Base-by-base conservation (phyloP, 441 rosid genomes). In the Kokia cookei region DNA sequence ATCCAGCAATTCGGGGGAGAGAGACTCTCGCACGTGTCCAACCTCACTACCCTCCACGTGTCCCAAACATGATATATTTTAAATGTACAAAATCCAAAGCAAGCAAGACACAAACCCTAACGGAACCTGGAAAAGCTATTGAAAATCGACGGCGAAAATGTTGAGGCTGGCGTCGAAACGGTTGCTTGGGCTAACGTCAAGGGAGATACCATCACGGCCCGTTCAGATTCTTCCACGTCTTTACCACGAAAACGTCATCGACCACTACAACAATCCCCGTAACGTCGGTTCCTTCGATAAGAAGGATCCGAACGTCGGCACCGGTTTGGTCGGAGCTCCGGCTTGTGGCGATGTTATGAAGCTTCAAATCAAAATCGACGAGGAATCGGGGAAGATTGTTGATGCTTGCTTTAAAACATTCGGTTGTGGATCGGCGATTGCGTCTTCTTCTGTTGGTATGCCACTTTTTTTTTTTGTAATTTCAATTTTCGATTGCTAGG, bases 321-420 rank as follows among this genome's bases (percentile, higher is more conserved):
- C 98, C 19, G 99, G 99, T 0, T 89, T 94, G 40, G 99, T 95
- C 3, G 99, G 99, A 0, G 99, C 99, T 13, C 98, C 99, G 0
- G 98, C 99, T 0, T 95, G 98, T 50, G 99, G 97, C 11, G 99
- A 95, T 78, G 97, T 95, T 3, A 95, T 93, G 99, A 95, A 95
- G 91, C 91, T 95, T 27, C 99, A 93, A 65, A 93, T 95, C 57
- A 95, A 81, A 88, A 93, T 93, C 48, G 96, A 95, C 73, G 98
- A 94, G 48, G 75, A 84, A 78, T 89, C 92, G 19, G 98, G 96
- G 8, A 81, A 91, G 80, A 94, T 94, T 73, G 79, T 84, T 7
- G 98, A 94, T 76, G 99, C 99, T 69, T 82, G 99, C 37, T 94
- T 94, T 76, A 94, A 94, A 89, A 93, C 98, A 63, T 95, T 95